phyloP scores from a whole-genome alignment of 164 flowering plant species.

The Umbellularia californica region DNA sequence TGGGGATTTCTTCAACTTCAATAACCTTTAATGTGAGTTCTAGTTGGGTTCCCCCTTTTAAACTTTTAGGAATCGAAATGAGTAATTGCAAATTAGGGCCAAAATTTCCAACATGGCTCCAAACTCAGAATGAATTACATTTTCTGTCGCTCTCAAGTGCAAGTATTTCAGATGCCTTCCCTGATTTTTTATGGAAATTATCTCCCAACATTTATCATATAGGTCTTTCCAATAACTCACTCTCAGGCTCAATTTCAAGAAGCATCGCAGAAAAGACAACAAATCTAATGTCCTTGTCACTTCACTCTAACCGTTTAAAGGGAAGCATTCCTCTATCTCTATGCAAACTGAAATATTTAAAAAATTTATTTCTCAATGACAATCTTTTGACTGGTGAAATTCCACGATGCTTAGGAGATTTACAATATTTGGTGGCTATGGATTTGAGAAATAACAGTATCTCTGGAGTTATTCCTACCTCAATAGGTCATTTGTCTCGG shows the following conservation, averaged over 20 bases:
- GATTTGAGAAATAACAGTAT: not conserved
- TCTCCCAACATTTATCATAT: not conserved
- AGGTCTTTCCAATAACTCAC: not conserved
- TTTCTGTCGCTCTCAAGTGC: not conserved
- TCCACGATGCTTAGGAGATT: not conserved
- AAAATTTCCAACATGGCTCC: not conserved
- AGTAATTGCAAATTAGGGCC: not conserved
- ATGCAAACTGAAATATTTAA: not conserved
- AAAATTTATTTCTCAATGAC: not conserved
- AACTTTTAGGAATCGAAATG: not conserved
- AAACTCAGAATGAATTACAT: not conserved
- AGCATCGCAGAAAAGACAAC: not conserved
- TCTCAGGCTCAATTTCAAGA: not conserved
- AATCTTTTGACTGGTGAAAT: not conserved
- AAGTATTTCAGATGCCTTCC: not conserved
- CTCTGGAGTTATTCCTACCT: not conserved
- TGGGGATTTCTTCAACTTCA: not conserved
- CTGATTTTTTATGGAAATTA: not conserved
- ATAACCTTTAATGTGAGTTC: not conserved
- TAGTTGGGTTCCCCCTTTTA: slow-evolving; percentile 1
- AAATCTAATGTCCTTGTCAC: not conserved
- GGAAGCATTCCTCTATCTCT: not conserved
- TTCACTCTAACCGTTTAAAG: not conserved
- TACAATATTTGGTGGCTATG: not conserved
- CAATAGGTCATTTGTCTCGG: not conserved